These are phyloP conservation scores for Metschnikowia kunwiensis DNA, from an alignment of 805 yeast genomes.

Conservation along the genomic window DNA sequence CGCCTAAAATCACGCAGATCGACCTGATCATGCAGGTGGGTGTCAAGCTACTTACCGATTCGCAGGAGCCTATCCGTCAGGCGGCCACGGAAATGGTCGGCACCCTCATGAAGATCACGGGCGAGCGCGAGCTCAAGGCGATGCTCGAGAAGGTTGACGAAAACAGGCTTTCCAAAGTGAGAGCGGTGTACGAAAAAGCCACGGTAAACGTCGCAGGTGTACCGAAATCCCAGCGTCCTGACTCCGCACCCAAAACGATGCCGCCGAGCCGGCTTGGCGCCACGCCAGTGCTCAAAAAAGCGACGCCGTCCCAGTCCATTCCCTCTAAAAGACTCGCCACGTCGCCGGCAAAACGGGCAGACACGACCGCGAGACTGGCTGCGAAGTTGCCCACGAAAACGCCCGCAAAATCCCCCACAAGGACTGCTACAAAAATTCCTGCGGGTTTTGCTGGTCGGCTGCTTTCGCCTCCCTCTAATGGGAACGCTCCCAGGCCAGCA, in stretches of 20 bases:
- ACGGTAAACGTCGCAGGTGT: constrained; percentile 39
- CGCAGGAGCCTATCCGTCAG: constrained; percentile 79
- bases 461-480: constrained; percentile 25
- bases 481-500: not conserved
- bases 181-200: constrained; percentile 53
- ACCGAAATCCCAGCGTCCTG: not conserved
- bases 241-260: constrained; percentile 3
- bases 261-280: constrained; percentile 1
- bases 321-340: constrained; percentile 71
- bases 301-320: constrained; percentile 24
- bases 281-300: constrained; percentile 8
- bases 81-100: constrained; percentile 79
- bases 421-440: too few relatives aligned
- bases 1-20: constrained; percentile 54
- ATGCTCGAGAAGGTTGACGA: constrained; percentile 73
- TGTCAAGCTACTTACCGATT: constrained; percentile 69
- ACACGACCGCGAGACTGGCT: too few relatives aligned
- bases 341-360: constrained; percentile 57
- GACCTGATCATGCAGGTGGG: constrained; percentile 55
- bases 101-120: constrained; percentile 76
- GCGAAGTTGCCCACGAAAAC: constrained; percentile 23
- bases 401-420: constrained; percentile 32
- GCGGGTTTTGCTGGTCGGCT: constrained; percentile 47
- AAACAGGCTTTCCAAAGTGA: constrained; percentile 64
- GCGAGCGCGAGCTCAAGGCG: constrained; percentile 61